Conservation (phyloP, 768 basidiomycete species). For the Trametes sanguinea region DNA sequence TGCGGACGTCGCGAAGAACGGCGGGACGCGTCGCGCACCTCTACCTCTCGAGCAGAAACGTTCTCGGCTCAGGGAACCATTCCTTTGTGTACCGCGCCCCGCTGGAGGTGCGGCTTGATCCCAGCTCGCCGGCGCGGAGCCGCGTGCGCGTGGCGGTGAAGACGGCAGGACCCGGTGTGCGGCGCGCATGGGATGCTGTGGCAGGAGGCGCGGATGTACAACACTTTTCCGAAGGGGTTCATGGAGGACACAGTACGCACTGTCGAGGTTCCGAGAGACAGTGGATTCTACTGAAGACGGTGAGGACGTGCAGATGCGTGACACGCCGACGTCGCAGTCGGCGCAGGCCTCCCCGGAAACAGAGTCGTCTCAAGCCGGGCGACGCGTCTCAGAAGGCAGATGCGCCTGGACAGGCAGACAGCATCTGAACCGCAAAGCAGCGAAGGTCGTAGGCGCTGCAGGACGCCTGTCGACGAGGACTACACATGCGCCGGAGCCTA, state of each 20-base stretch:
- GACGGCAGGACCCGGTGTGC: not conserved
- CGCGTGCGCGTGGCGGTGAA: constrained; percentile 28
- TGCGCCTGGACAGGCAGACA: too few species aligned
- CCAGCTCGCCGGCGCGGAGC: constrained; percentile 7
- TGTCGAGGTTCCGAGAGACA: not conserved
- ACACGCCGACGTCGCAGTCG: too few species aligned
- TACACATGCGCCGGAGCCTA: too few species aligned
- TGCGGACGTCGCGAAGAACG: not conserved
- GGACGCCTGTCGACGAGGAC: too few species aligned
- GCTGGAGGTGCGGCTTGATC: constrained; percentile 44
- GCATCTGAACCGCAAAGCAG: too few species aligned
- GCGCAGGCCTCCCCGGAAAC: too few species aligned
- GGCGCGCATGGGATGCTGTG: constrained; percentile 18
- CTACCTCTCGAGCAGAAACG: constrained; percentile 43
- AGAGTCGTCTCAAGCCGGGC: too few species aligned
- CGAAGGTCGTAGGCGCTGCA: too few species aligned
- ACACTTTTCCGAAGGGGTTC: constrained; percentile 44
- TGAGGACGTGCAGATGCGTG: not conserved
- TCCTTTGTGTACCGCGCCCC: constrained; percentile 51
- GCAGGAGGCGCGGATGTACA: constrained; percentile 45
- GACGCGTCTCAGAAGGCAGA: too few species aligned
- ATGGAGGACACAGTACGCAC: constrained; percentile 44
- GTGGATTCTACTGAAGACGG: not conserved
- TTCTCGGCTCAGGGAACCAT: constrained; percentile 49
- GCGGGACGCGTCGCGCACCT: constrained; percentile 41